A percentile compares a stretch with the other conserved stretches of the same genome.
Conservation (phyloP, 768 basidiomycete species). For the Cantharellus cinnabarinus region DNA sequence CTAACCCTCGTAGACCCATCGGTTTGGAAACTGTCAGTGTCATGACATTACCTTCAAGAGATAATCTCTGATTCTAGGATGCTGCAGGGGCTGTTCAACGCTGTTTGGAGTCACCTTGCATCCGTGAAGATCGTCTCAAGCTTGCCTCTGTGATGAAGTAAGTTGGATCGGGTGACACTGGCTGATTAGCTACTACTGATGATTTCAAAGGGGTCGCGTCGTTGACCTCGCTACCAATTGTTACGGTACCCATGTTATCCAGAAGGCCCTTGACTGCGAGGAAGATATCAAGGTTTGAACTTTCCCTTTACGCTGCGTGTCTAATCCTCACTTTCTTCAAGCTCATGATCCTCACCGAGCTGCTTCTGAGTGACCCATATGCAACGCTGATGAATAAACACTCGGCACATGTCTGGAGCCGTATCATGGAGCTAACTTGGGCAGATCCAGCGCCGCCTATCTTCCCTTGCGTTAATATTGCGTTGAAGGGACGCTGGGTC, state of each 20-base stretch:
- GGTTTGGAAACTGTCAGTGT: conserved; percentile 57
- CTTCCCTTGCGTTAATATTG: conserved; percentile 74
- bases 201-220: conserved; percentile 41
- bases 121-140: conserved; percentile 52
- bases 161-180: conserved; percentile 5
- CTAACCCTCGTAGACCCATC: conserved; percentile 14
- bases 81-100: conserved; percentile 48
- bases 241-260: conserved; percentile 75
- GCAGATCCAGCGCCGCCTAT: conserved; percentile 73
- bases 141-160: conserved; percentile 77
- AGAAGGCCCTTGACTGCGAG: conserved; percentile 79
- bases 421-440: conserved; percentile 87
- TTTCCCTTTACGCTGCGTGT: neutral
- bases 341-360: conserved; percentile 62
- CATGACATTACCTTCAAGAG: neutral
- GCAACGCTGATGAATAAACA: conserved; percentile 79
- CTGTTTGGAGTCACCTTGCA: conserved; percentile 63
- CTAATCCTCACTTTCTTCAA: neutral
- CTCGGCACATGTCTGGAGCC: conserved; percentile 78
- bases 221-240: conserved; percentile 79
- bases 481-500: conserved; percentile 76
- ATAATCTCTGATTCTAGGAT: neutral
- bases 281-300: conserved; percentile 45
- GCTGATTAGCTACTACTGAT: neutral
- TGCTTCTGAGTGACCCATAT: conserved; percentile 66